A percentile compares a stretch with the other conserved stretches of the same genome.
These are phyloP conservation scores for Onygena corvina DNA, from an alignment of 2,329 filamentous ascomycete species.

Conservation along the genomic window DNA sequence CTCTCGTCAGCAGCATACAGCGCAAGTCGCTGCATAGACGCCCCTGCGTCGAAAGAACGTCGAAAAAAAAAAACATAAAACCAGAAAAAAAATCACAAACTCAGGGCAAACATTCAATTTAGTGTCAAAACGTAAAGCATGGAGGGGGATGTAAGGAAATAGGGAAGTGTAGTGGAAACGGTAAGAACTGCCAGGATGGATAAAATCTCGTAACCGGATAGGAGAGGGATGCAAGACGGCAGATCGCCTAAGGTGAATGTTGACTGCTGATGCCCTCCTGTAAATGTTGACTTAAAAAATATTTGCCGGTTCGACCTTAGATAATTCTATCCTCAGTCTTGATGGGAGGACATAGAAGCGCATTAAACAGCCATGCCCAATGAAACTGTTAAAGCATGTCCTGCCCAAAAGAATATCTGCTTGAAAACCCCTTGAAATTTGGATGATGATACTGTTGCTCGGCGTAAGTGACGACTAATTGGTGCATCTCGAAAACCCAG, in stretches of 20 bases:
- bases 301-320: neutral
- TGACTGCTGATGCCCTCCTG: neutral
- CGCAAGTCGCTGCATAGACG: neutral
- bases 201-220: slow-evolving; percentile 1
- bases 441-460: slow-evolving; percentile 3
- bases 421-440: neutral
- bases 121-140: slow-evolving; percentile 10
- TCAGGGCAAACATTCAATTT: slow-evolving; percentile 7
- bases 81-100: slow-evolving; percentile 12
- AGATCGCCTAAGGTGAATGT: neutral
- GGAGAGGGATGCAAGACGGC: neutral
- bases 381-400: slow-evolving; percentile 5
- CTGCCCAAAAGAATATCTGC: slow-evolving; percentile 5
- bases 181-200: slow-evolving; percentile 12
- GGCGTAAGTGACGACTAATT: neutral
- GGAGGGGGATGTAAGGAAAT: slow-evolving; percentile 10
- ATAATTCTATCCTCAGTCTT: neutral
- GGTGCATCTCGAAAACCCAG: slow-evolving; percentile 1
- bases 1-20: neutral
- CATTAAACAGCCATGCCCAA: slow-evolving; percentile 4
- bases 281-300: neutral
- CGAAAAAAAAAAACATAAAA: slow-evolving; percentile 8
- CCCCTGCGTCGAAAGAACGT: neutral
- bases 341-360: neutral
- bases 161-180: slow-evolving; percentile 12